These are phyloP conservation scores for Hibiscus tridactylites DNA, from an alignment of 345 rosid species.

Conservation along the genomic window DNA sequence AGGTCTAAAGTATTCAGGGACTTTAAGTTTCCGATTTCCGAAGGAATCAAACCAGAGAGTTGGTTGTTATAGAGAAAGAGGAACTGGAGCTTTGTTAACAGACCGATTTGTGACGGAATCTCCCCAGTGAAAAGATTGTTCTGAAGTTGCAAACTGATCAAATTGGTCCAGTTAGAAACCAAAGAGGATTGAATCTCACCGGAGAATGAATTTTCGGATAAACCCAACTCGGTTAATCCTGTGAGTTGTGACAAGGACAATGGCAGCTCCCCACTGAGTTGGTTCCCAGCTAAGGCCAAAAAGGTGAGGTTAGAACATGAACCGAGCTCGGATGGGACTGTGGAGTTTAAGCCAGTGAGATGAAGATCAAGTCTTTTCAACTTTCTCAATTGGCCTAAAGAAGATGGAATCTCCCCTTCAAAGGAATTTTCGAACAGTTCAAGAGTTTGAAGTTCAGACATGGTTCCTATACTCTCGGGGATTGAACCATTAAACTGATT, in stretches of 20 bases:
- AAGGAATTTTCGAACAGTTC: constrained; percentile 37
- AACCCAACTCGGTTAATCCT: constrained; percentile 25
- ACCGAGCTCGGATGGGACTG: constrained; percentile 52
- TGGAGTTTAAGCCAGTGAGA: constrained; percentile 32
- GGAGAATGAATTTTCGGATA: constrained; percentile 30
- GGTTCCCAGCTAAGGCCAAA: constrained; percentile 45
- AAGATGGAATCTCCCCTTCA: constrained; percentile 43
- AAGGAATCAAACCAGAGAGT: constrained; percentile 41
- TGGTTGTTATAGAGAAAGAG: constrained; percentile 38
- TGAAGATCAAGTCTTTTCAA: constrained; percentile 33
- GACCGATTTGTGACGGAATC: constrained; percentile 44
- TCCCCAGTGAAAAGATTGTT: constrained; percentile 34
- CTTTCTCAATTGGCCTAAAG: constrained; percentile 41
- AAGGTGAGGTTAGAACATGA: constrained; percentile 41
- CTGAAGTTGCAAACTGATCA: constrained; percentile 44
- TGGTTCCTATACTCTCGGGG: constrained; percentile 32
- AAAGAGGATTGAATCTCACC: constrained; percentile 41
- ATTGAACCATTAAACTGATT: constrained; percentile 37
- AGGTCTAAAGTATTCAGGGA: constrained; percentile 25
- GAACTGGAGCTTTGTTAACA: constrained; percentile 18
- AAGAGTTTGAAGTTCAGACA: constrained; percentile 31
- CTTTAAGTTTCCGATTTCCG: constrained; percentile 37
- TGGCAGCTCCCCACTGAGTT: constrained; percentile 44
- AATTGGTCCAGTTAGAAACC: constrained; percentile 38
- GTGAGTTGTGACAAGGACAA: constrained; percentile 39